Conservation (phyloP, 441 rosid genomes). For the Francoa sonchifolia region DNA sequence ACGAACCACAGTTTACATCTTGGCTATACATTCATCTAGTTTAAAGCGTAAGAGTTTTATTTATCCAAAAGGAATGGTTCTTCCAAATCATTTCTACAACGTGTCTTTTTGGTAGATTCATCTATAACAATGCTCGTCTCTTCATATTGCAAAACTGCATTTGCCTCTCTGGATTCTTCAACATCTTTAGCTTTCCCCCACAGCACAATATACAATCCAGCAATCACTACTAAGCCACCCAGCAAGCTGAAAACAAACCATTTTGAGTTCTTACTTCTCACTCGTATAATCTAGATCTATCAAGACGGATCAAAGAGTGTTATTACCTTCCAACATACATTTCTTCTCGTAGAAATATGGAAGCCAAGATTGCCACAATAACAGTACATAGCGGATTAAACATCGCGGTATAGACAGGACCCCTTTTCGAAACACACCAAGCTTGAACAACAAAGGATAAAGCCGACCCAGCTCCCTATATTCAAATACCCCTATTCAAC, state of each 20-base stretch:
- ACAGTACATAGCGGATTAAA: constrained; percentile 53
- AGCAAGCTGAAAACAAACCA: constrained; percentile 26
- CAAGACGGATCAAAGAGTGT: background rate
- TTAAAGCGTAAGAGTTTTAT: background rate
- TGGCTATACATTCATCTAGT: background rate
- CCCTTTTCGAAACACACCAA: constrained; percentile 49
- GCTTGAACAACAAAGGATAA: constrained; percentile 42
- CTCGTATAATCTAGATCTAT: background rate
- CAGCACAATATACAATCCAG: constrained; percentile 54
- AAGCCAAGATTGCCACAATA: constrained; percentile 39
- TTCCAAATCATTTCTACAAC: constrained; percentile 18
- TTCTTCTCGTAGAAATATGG: constrained; percentile 38
- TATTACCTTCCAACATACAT: constrained; percentile 45
- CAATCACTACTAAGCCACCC: constrained; percentile 47
- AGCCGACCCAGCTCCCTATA: constrained; percentile 51
- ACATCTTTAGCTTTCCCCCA: constrained; percentile 63
- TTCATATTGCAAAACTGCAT: constrained; percentile 5
- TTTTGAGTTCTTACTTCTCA: no score
- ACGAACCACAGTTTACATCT: background rate
- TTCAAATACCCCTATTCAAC: background rate
- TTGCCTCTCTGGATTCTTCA: constrained; percentile 4
- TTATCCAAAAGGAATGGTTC: constrained; percentile 21
- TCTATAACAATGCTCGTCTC: constrained; percentile 4
- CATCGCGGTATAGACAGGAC: constrained; percentile 49
- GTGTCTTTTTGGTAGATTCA: constrained; percentile 15